These are phyloP conservation scores for Erythrobasidium hasegawianum DNA, from an alignment of 1,284 basidiomycete species.

Conservation along the genomic window DNA sequence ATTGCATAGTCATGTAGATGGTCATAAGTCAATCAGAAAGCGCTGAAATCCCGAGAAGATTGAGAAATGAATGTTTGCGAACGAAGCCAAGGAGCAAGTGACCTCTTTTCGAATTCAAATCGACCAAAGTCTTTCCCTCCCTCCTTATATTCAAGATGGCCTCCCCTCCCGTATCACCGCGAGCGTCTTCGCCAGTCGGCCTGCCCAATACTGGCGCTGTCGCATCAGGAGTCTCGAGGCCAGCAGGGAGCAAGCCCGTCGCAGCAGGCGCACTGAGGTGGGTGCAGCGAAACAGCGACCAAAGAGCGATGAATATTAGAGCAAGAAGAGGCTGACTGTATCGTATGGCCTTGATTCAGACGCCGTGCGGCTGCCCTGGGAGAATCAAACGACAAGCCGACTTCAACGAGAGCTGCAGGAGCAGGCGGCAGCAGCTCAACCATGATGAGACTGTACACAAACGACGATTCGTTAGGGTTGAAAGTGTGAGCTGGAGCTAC, in stretches of 20 bases:
- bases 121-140: too few species aligned
- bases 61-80: too few species aligned
- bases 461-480: constrained; percentile 89
- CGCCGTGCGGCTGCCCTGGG: constrained; percentile 42
- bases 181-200: constrained; percentile 23
- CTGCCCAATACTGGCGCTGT: constrained; percentile 7
- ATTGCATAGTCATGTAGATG: too few species aligned
- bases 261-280: constrained; percentile 31
- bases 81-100: too few species aligned
- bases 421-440: constrained; percentile 95
- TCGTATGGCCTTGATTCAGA: constrained; percentile 26
- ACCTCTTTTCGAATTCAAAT: too few species aligned
- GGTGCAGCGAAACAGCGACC: not conserved
- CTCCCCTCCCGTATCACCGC: constrained; percentile 1
- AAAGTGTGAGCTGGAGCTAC: constrained; percentile 96
- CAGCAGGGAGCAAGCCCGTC: constrained; percentile 29
- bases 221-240: constrained; percentile 3
- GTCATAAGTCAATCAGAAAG: too few species aligned
- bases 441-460: constrained; percentile 96
- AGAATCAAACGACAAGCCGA: constrained; percentile 60
- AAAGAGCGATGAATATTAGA: too few species aligned
- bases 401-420: constrained; percentile 85
- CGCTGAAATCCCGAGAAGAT: too few species aligned
- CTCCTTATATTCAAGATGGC: constrained; percentile 8
- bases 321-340: not conserved